Evolutionary conservation across 352 stramenopile species (phyloP).

Genomic region (Globisporangium uncinulatum): DNA sequence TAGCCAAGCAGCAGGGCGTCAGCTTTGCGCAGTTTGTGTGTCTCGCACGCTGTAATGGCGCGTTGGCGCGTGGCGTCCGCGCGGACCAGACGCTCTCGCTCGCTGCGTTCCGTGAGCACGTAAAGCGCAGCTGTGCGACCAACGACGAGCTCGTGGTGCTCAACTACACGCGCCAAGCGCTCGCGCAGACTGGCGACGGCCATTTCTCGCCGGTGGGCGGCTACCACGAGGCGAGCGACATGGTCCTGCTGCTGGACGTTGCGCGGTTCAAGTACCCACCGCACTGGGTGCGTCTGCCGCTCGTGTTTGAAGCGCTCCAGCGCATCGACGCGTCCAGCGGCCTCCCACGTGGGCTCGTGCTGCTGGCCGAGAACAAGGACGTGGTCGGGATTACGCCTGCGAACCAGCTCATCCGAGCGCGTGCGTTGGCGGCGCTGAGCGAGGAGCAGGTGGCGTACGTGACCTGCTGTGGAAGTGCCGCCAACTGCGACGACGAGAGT

Average conservation of each 20-base stretch:
- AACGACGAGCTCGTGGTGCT: constrained; percentile 87
- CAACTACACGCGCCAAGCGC: constrained; percentile 88
- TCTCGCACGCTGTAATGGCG: constrained; percentile 56
- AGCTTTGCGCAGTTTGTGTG: constrained; percentile 67
- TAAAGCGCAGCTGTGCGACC: constrained; percentile 67
- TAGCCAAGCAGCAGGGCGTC: constrained; percentile 70
- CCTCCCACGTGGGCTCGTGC: constrained; percentile 15
- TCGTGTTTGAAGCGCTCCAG: constrained; percentile 49
- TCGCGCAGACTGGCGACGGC: constrained; percentile 95
- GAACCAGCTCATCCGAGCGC: constrained; percentile 32
- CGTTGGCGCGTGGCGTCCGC: constrained; percentile 38
- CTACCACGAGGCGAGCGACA: constrained; percentile 88
- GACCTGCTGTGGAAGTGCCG: not conserved
- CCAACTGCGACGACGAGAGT: not conserved
- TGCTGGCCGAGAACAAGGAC: constrained; percentile 27
- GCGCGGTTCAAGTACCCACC: constrained; percentile 96
- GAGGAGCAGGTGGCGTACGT: too few species aligned
- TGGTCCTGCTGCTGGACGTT: constrained; percentile 95
- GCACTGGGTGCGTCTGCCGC: constrained; percentile 65
- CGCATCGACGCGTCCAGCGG: constrained; percentile 39
- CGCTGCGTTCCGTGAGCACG: constrained; percentile 47
- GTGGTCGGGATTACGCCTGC: constrained; percentile 32
- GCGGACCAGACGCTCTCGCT: constrained; percentile 46
- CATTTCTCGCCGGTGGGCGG: constrained; percentile 97
- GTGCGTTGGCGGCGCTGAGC: too few species aligned